A percentile compares a stretch with the other conserved stretches of the same genome.
Conservation (phyloP, 352 stramenopile species). For the Phytopythium delawarense region DNA sequence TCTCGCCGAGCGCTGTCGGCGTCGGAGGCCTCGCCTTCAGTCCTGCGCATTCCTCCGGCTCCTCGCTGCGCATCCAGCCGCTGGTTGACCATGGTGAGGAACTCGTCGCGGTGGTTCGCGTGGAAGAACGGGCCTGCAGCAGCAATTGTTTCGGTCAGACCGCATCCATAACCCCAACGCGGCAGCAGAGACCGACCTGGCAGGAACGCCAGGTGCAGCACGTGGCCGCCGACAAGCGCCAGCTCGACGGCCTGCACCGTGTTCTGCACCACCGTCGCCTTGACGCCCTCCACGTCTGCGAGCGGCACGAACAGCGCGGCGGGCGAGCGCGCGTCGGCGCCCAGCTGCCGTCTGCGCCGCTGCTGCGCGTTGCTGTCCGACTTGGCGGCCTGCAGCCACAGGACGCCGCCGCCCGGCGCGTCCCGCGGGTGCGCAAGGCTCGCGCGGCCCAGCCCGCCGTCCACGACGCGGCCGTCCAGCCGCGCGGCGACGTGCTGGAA, state of each 20-base stretch:
- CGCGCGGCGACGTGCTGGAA: conserved; percentile 52
- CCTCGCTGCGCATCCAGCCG: not conserved
- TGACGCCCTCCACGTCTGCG: conserved; percentile 20
- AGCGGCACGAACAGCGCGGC: conserved; percentile 31
- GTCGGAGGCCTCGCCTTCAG: not conserved
- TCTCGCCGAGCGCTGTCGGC: too few species aligned
- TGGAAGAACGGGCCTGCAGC: conserved; percentile 26
- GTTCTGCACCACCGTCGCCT: conserved; percentile 38
- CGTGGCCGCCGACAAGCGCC: conserved; percentile 20
- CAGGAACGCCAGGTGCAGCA: conserved; percentile 65
- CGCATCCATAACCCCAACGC: not conserved
- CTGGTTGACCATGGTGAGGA: conserved; percentile 22
- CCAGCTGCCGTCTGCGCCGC: conserved; percentile 44
- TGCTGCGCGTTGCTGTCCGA: conserved; percentile 54
- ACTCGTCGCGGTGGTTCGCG: conserved; percentile 35
- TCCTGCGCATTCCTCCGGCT: not conserved
- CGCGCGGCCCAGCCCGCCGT: conserved; percentile 39
- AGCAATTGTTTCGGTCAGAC: not conserved
- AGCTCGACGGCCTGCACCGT: conserved; percentile 35
- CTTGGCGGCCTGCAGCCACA: conserved; percentile 48
- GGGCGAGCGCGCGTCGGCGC: conserved; percentile 14
- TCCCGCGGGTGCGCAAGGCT: conserved; percentile 16
- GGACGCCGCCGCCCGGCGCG: conserved; percentile 23
- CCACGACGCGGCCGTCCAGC: conserved; percentile 43
- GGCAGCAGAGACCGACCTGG: conserved; percentile 22